Base-by-base conservation (phyloP, 2,329 filamentous ascomycete species). In the Colletotrichum endophyticum region DNA sequence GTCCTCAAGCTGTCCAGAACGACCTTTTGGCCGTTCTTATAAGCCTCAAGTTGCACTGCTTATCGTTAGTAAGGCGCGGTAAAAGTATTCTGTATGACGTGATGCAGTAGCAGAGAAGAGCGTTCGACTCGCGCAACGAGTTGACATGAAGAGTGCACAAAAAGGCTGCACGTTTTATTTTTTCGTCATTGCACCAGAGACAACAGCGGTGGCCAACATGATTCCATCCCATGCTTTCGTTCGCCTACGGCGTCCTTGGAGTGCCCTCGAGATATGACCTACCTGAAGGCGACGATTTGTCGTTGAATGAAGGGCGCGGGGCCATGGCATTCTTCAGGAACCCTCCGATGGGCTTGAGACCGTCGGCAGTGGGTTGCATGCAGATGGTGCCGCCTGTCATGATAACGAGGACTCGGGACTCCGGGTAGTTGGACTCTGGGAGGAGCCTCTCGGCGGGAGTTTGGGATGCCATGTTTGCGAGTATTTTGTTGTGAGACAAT, bases 331-430 rank as follows among this genome's bases (percentile, higher is more conserved):
- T 92, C 80, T 97, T 91, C 61, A 98, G 88, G 83, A 98, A 98
- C 5, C 94, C 94, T 80, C 92, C 88, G 72, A 95, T 94, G 8
- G 96, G 96, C 44, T 97, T 90, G 70, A 98, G 92, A 2, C 96
- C 96, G 79, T 95, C 92, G 11, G 91, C 90, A 12, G 95, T 95
- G 71, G 93, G 93, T 82, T 94, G 92, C 96, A 98, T 98, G 86
- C 95, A 98, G 81, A 98, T 98, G 8, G 94, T 96, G 61, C 94
- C 94, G 76, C 95, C 96, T 15, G 96, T 98, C 88, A 98, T 96
- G 84, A 98, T 95, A 81, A 98, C 94, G 79, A 98, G 89, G 15
- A 98, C 94, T 75, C 95, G 90, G 28, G 95, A 95, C 84, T 98
- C 95, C 13, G 94, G 94, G 74, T 88, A 88, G 11, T 64, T 64